Conservation (phyloP, 2,329 filamentous ascomycete species). For the Bipolaris victoriae region DNA sequence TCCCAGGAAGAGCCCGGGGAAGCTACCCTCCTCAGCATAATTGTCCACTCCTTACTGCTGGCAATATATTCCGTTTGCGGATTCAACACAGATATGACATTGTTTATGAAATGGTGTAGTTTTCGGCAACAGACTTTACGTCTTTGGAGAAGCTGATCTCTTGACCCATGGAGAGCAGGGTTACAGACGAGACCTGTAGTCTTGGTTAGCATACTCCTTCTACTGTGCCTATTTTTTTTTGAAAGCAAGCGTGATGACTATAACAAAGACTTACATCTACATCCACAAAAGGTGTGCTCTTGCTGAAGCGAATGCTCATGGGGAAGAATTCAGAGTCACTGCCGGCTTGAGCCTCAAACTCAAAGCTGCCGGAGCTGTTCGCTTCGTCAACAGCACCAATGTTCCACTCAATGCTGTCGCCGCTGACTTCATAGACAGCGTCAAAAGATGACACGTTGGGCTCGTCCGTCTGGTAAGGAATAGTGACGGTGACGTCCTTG, state of each 20-base stretch:
- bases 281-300: constrained; percentile 84
- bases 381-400: constrained; percentile 84
- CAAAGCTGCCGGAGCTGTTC: constrained; percentile 85
- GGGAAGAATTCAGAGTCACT: constrained; percentile 98
- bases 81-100: neutral
- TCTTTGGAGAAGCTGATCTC: constrained; percentile 85
- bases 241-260: neutral
- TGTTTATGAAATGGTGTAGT: constrained; percentile 73
- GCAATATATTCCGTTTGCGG: neutral
- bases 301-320: constrained; percentile 89
- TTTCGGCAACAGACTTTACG: constrained; percentile 75
- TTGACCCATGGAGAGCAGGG: constrained; percentile 75
- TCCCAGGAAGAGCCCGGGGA: neutral
- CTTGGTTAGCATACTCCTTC: constrained; percentile 30
- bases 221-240: neutral
- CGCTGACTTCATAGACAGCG: constrained; percentile 90
- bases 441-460: constrained; percentile 92
- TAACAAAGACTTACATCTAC: constrained; percentile 76
- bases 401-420: constrained; percentile 91
- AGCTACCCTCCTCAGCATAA: neutral
- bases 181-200: constrained; percentile 69
- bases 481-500: constrained; percentile 83
- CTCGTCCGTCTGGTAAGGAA: constrained; percentile 85
- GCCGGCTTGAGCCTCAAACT: constrained; percentile 88
- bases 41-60: too few species aligned